phyloP scores from a whole-genome alignment of 2,329 filamentous ascomycete species.

The Phialophora expanda region DNA sequence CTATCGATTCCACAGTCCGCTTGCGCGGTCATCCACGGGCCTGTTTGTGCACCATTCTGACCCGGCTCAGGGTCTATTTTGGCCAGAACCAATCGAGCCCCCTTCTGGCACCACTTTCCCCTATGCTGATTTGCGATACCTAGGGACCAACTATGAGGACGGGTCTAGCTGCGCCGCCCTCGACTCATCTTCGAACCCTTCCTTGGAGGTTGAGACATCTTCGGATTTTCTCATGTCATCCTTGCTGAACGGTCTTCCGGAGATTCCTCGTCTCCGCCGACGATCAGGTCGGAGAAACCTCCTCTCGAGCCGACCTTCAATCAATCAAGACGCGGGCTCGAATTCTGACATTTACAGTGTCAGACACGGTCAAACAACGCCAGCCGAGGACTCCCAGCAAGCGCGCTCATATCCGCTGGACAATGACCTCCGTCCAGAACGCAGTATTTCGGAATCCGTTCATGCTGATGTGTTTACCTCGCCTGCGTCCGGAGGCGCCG shows the following conservation, averaged over 20 bases:
- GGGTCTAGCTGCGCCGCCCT: background rate
- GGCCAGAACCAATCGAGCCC: background rate
- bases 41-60: background rate
- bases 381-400: background rate
- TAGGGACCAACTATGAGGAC: background rate
- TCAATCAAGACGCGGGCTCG: background rate
- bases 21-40: background rate
- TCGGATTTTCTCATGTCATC: background rate
- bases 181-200: background rate
- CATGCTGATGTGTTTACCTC: background rate
- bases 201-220: background rate
- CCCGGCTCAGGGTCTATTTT: background rate
- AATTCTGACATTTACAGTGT: background rate
- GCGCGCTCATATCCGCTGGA: background rate
- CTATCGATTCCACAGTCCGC: background rate
- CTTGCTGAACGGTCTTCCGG: background rate
- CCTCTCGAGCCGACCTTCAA: background rate
- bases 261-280: background rate
- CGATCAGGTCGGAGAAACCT: background rate
- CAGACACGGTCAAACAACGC: background rate
- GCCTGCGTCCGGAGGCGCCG: background rate
- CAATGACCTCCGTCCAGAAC: background rate
- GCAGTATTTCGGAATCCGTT: background rate
- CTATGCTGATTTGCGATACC: background rate
- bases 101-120: background rate